Percentiles rank a stretch among this genome's conserved stretches.
Conservation (phyloP, 2,329 filamentous ascomycete species). For the Cordyceps javanica region DNA sequence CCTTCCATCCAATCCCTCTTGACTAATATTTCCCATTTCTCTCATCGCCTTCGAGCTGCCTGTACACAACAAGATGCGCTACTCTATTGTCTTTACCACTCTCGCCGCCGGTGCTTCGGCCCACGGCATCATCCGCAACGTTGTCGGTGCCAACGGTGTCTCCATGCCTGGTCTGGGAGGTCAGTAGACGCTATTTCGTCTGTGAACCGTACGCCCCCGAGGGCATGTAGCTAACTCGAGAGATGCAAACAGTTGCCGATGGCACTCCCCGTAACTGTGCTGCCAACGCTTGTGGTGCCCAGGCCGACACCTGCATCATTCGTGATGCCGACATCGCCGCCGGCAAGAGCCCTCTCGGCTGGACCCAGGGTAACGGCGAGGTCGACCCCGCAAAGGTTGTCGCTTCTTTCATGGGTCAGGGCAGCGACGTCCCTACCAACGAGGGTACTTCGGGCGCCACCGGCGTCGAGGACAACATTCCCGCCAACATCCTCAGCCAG, state of each 20-base stretch:
- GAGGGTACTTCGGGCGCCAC: constrained; percentile 27
- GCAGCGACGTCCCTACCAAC: constrained; percentile 25
- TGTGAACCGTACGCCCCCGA: no score
- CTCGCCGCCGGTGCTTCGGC: constrained; percentile 21
- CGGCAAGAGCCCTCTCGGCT: constrained; percentile 50
- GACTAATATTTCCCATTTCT: background rate
- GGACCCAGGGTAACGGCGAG: constrained; percentile 47
- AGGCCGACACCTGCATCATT: constrained; percentile 59
- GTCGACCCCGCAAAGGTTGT: constrained; percentile 48
- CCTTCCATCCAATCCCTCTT: background rate
- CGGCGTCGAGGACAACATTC: constrained; percentile 32
- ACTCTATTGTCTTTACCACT: background rate
- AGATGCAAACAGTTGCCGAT: constrained; percentile 43
- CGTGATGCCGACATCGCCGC: constrained; percentile 47
- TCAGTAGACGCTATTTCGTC: background rate
- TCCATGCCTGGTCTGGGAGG: constrained; percentile 46
- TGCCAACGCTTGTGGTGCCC: constrained; percentile 47
- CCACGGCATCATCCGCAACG: constrained; percentile 47
- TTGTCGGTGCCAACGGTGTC: constrained; percentile 51
- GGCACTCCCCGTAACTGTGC: constrained; percentile 58
- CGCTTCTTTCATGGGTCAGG: constrained; percentile 48
- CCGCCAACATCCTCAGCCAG: constrained; percentile 8
- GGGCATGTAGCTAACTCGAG: background rate
- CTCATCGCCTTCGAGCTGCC: background rate
- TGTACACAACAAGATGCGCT: constrained; percentile 10